Evolutionary conservation across 306 rosid genomes (phyloP), one percentile per base, ranked within the genome.

Genomic region (Vicia villosa): DNA sequence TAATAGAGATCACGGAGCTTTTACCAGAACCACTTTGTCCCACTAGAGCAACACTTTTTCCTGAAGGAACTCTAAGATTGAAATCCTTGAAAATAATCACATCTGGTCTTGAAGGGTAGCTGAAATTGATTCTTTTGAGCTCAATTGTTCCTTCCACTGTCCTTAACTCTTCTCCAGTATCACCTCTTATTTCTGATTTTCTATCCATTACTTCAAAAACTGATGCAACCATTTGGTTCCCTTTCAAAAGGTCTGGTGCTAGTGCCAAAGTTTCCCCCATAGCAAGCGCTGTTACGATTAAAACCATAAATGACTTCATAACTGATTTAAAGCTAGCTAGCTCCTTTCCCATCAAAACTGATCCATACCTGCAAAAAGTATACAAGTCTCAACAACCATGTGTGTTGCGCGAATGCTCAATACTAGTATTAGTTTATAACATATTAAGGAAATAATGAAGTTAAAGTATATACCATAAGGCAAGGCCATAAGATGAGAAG

Each of bases 11-110:
- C 67, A 94, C 89, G 28, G 98, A 94, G 92, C 98, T 94, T 87
- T 94, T 94, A n/a, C 98, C 98, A 15, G 98, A 90, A 20, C 98
- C 98, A 69, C 98, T 94, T 81, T 90, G 98, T 30, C 98, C 97
- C 41, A 88, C 97, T 26, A 94, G 74, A 19, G 98, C 98, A 73
- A 90, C 67, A 76, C 92, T 87, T 70, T 81, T 87, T 17, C 97
- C 96, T 20, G 91, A 74, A 41, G 83, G 86, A 61, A 94, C 92
- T 78, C 65, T 83, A 6, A 94, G 82, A 68, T 80, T 90, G 79
- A 94, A 94, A 77, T 90, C 97, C 83, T 76, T 85, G 78, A 90
- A 94, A 74, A 94, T 89, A 66, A 83, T 66, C 10, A 84, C 91
- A 41, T 94, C 91, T 21, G 98, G 97, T 66, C 98, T 86, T 55